Base-by-base conservation (phyloP, 371 early-diverging fungal genomes). In the Circinella umbellata region DNA sequence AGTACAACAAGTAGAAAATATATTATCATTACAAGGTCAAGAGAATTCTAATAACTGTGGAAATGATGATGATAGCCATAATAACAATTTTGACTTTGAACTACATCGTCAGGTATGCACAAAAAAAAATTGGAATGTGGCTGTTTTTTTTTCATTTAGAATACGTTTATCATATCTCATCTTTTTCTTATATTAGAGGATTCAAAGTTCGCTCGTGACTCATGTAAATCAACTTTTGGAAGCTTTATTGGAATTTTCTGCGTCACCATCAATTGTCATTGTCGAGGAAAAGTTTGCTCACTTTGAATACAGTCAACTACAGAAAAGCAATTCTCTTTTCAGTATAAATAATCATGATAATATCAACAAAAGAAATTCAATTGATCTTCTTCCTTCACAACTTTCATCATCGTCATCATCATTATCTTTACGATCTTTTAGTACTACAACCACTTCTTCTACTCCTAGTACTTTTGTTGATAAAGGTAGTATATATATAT, bases 221-320 rank as follows among this genome's bases (percentile, higher is more conserved):
- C 71, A 71, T 47, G 53, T 63, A 35, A 64, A 71, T 53, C 62
- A 66, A 14, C 71, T 71, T 10, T 61, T 71, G n/a, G 71, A 71
- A 37, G 67, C 71, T 15, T 42, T 71, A 55, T 27, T 66, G 46
- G 71, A 66, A 66, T 71, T 71, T 37, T 66, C 36, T 59, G 47
- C 49, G 42, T 64, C 69, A 36, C 42, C 69, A 7, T 46, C 69
- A 11, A 27, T 69, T 35, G 37, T 64, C 20, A 18, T 57, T 47
- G 36, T 57, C 63, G 64, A 64, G 34, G 64, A 64, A 39, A 63
- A 69, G n/a, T 51, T 66, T 37, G 66, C 27, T n/a, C 51, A 51
- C 42, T 13, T 47, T 27, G 47, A 37, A n/a, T 27, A 34, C 14
- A 4, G 42, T n/a, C 62, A 62, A 42, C 5, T 27, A 57, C 57